Evolutionary conservation across 257 asterid species (phyloP).

Genomic region (Coffea canephora): DNA sequence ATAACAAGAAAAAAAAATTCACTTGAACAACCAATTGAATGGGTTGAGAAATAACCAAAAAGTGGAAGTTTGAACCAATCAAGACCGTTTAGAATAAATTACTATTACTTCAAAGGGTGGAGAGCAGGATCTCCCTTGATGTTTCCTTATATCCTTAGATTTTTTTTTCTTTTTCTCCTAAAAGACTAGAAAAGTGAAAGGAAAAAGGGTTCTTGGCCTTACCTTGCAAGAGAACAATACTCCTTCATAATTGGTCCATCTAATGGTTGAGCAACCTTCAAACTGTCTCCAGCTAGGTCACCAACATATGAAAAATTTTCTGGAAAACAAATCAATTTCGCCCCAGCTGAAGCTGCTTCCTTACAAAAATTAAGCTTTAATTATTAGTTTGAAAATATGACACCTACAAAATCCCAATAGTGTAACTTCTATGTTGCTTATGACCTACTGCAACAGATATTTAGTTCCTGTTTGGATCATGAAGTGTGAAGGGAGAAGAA

Average conservation of each 20-base stretch:
- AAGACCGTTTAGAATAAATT: not conserved
- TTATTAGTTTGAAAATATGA: constrained; percentile 14
- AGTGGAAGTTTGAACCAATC: not conserved
- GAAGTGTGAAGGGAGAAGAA: not conserved
- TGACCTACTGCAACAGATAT: not conserved
- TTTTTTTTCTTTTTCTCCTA: too few species aligned
- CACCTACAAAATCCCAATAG: not conserved
- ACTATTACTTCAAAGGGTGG: not conserved
- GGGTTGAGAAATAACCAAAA: not conserved
- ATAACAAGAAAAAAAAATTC: not conserved
- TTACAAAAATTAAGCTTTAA: constrained; percentile 26
- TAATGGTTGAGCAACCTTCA: constrained; percentile 67
- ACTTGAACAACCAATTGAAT: not conserved
- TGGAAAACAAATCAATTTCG: constrained; percentile 82
- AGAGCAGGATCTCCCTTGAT: not conserved
- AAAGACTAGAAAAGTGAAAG: not conserved
- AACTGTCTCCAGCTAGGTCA: constrained; percentile 69
- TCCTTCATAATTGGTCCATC: constrained; percentile 80
- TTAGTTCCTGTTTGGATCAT: not conserved
- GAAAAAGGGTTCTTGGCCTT: constrained; percentile 11
- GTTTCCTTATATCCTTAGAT: not conserved
- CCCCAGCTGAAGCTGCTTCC: constrained; percentile 91
- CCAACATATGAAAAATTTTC: constrained; percentile 93
- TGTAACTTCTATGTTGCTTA: not conserved
- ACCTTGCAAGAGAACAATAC: constrained; percentile 82